phyloP scores from a whole-genome alignment of 768 basidiomycete species.

The Tulasnella sp. region DNA sequence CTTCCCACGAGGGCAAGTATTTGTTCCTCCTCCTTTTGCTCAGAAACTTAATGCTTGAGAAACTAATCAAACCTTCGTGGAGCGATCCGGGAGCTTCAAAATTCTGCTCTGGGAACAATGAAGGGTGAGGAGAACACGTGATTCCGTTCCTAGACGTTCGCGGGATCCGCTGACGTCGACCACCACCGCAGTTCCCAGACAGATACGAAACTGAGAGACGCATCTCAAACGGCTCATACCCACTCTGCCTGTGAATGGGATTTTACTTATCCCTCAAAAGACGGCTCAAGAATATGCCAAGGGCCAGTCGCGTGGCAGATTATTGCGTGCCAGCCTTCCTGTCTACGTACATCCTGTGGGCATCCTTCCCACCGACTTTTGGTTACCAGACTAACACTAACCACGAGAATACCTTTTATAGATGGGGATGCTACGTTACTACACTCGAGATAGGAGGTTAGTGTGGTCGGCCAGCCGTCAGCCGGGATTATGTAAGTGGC shows the following conservation, averaged over 20 bases:
- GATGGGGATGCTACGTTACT: not conserved
- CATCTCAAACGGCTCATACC: not conserved
- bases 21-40: too few relatives aligned
- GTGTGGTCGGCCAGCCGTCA: not conserved
- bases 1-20: too few relatives aligned
- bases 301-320: not conserved
- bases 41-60: too few relatives aligned
- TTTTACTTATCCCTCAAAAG: not conserved
- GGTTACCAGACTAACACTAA: not conserved
- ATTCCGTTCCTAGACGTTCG: not conserved
- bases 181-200: not conserved
- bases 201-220: not conserved
- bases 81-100: too few relatives aligned
- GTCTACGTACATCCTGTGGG: not conserved
- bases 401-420: not conserved
- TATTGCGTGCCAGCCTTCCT: not conserved
- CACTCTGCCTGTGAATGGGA: not conserved
- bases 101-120: too few relatives aligned
- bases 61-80: too few relatives aligned
- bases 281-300: not conserved
- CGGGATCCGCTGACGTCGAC: not conserved
- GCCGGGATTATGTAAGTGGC: not conserved
- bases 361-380: not conserved
- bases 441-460: constrained; percentile 1
- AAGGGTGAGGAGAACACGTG: not conserved